phyloP scores from a whole-genome alignment of 2,329 filamentous ascomycete genomes.

The Colletotrichum ledebouriae region DNA sequence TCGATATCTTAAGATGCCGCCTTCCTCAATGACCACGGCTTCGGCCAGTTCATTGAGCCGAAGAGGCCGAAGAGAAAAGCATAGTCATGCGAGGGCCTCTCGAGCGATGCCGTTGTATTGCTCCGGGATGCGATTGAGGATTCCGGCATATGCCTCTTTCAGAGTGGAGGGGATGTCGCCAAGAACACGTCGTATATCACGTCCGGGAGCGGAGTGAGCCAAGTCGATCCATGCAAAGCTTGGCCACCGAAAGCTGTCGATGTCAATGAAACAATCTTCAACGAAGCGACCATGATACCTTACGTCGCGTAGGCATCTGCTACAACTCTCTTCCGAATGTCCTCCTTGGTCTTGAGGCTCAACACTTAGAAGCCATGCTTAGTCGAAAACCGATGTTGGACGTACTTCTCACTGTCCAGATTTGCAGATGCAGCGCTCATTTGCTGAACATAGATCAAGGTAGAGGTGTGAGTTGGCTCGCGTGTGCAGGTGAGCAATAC shows the following conservation, averaged over 20 bases:
- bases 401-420: constrained; percentile 46
- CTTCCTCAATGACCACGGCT: constrained; percentile 47
- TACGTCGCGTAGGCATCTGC: constrained; percentile 46
- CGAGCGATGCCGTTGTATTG: constrained; percentile 46
- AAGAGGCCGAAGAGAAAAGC: constrained; percentile 47
- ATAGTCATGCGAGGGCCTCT: constrained; percentile 47
- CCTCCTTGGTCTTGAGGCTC: constrained; percentile 42
- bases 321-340: constrained; percentile 45
- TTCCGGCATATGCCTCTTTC: constrained; percentile 45
- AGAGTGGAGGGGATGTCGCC: constrained; percentile 45
- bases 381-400: constrained; percentile 41
- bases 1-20: constrained; percentile 45
- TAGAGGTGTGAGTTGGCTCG: constrained; percentile 27
- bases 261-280: constrained; percentile 1
- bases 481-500: constrained; percentile 45
- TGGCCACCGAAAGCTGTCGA: constrained; percentile 48
- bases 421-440: constrained; percentile 44
- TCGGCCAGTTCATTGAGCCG: constrained; percentile 46
- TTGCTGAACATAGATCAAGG: constrained; percentile 33
- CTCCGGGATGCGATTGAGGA: constrained; percentile 45
- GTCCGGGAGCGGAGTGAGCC: constrained; percentile 44
- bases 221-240: constrained; percentile 47
- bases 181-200: constrained; percentile 44
- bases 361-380: constrained; percentile 44
- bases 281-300: constrained; percentile 11